Percentiles rank a stretch among this genome's conserved stretches.
Conservation (phyloP, 345 rosid genomes). For the Hypericum perforatum region DNA sequence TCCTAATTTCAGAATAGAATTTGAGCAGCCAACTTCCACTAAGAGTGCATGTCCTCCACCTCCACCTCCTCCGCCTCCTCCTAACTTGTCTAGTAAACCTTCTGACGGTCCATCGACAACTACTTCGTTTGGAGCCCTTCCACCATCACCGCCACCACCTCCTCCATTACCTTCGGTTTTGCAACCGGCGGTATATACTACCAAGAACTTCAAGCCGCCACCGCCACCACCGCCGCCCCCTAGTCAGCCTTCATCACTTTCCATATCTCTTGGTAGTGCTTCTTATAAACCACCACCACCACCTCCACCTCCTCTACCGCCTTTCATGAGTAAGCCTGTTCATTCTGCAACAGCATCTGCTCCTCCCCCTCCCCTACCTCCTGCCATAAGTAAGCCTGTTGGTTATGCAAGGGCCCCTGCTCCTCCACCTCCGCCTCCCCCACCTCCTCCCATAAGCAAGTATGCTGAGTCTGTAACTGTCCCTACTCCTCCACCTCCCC, state of each 20-base stretch:
- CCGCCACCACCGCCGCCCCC: conserved; percentile 8
- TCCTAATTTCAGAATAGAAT: neutral
- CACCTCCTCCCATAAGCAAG: neutral
- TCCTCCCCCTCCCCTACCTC: conserved; percentile 17
- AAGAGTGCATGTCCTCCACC: too few relatives aligned
- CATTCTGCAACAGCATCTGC: conserved; percentile 14
- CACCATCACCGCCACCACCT: conserved; percentile 20
- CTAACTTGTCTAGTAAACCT: conserved; percentile 13
- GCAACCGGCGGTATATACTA: conserved; percentile 1
- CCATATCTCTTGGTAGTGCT: conserved; percentile 19
- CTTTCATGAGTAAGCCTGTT: neutral
- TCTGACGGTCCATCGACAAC: neutral
- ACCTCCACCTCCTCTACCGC: conserved; percentile 10
- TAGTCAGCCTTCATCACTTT: conserved; percentile 1
- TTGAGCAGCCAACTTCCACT: too few relatives aligned
- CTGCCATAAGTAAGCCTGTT: conserved; percentile 15
- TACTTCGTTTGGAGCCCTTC: conserved; percentile 6
- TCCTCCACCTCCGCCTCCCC: conserved; percentile 15
- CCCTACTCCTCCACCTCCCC: conserved; percentile 19
- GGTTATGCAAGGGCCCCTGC: conserved; percentile 2
- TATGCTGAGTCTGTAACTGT: conserved; percentile 5
- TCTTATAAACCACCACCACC: conserved; percentile 22
- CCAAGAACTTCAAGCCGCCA: conserved; percentile 8
- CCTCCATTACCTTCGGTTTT: conserved; percentile 10
- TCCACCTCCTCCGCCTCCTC: conserved; percentile 13